Evolutionary conservation across 192 early-diverging fungal genomes (phyloP), one percentile per base, ranked within the genome.

Genomic region (Backusella macrospora): DNA sequence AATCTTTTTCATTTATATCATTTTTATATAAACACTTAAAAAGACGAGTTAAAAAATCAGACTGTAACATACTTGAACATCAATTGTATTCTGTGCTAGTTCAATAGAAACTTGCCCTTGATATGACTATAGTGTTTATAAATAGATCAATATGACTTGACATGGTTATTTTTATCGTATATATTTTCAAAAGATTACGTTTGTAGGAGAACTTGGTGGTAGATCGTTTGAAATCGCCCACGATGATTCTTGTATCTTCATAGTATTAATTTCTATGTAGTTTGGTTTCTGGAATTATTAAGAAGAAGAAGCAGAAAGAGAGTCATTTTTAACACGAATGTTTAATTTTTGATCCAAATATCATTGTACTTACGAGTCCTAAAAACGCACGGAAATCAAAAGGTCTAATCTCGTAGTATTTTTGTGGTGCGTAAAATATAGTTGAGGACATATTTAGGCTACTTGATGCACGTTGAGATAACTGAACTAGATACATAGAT

Each of bases 61-160:
- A 40, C 29, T 70, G 29, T 5, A 34, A 6, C 3, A 18, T 62
- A 71, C 70, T 39, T 71, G 18, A 10, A 73, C 37, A 48, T 47
- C 46, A 43, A 73, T 40, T 21, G 29, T 46, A 16, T 34, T 37
- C 34, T 42, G 47, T 39, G 55, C 44, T 10, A 73, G 42, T n/a
- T 65, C 42, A 23, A 73, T 65, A 14, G 62, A 65, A 65, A 73
- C 47, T n/a, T 65, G 21, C 1, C 72, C 72, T 29, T 39, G 26
- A 47, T 38, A 71, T 8, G 37, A 6, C 52, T 70, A 38, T 18
- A 23, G 23, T 55, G 23, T 55, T 23, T 55, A 55, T 55, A 55
- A 59, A 5, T 7, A 38, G 10, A 26, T 34, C 29, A 34, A 34
- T 34, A 34, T 34, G 29, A 34, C 0, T 34, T 34, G 2, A 34